Conservation (phyloP, 2,329 filamentous ascomycete species). For the Colletotrichum magnum region DNA sequence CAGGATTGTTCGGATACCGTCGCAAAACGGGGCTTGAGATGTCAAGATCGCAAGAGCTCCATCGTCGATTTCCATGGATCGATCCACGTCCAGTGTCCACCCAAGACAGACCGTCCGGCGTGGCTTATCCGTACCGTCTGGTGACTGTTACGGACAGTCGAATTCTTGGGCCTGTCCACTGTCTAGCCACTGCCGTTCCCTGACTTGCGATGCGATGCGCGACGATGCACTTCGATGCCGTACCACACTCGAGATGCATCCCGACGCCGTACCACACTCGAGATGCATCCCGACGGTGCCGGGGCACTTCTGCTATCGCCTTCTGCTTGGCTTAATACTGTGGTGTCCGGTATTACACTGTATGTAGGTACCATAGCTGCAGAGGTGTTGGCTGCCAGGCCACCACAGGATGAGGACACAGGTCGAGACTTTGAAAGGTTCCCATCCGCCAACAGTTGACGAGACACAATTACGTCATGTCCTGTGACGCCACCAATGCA, state of each 20-base stretch:
- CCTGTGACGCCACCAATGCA: constrained; percentile 31
- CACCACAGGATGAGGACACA: neutral
- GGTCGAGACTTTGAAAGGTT: neutral
- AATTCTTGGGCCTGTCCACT: constrained; percentile 10
- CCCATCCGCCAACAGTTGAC: constrained; percentile 21
- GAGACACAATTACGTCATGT: constrained; percentile 38
- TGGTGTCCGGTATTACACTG: no score
- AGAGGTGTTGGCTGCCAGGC: neutral
- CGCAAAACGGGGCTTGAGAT: neutral
- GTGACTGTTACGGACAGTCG: neutral
- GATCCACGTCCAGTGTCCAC: neutral
- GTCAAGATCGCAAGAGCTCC: constrained; percentile 3
- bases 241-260: constrained; percentile 15
- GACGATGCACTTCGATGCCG: neutral
- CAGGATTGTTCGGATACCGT: neutral
- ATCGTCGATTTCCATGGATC: neutral
- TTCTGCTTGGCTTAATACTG: neutral
- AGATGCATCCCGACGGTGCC: constrained; percentile 28
- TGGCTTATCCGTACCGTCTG: constrained; percentile 1
- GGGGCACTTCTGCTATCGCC: constrained; percentile 5
- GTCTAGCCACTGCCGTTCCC: constrained; percentile 1
- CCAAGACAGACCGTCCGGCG: neutral
- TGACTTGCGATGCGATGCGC: neutral
- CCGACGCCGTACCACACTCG: constrained; percentile 4
- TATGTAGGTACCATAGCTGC: no score